phyloP scores from a whole-genome alignment of 2,329 filamentous ascomycete species.

The Fusarium denticulatum region DNA sequence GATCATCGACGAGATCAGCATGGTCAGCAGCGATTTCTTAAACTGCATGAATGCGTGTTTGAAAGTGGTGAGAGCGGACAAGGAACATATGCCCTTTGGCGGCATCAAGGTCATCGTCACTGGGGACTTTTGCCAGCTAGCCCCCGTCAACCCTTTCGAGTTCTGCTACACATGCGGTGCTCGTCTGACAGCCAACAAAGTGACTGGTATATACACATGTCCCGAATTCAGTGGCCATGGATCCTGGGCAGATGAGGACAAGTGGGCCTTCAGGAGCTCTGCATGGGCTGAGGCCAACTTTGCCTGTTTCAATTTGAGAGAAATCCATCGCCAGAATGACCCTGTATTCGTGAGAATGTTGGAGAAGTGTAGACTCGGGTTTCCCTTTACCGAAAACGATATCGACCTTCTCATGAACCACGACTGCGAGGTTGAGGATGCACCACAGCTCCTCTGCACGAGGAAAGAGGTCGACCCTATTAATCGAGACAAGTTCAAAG shows the following conservation, averaged over 20 bases:
- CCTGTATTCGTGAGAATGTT: slow-evolving; percentile 63
- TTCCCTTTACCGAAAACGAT: slow-evolving; percentile 50
- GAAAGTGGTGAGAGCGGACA: neutral
- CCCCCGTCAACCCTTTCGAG: neutral
- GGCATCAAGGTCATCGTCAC: neutral
- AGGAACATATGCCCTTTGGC: no score
- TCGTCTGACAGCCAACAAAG: no score
- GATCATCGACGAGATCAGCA: neutral
- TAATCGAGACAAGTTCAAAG: neutral
- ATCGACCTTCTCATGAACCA: slow-evolving; percentile 58
- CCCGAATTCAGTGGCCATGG: slow-evolving; percentile 50
- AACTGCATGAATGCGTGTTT: fast-evolving
- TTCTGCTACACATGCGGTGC: slow-evolving; percentile 32
- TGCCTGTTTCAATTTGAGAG: slow-evolving; percentile 59
- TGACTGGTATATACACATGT: neutral
- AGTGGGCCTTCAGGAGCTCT: slow-evolving; percentile 68
- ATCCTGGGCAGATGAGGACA: slow-evolving; percentile 58
- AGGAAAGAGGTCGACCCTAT: slow-evolving; percentile 5
- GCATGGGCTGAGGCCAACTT: slow-evolving; percentile 67
- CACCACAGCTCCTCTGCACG: slow-evolving; percentile 27
- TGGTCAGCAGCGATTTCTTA: fast-evolving
- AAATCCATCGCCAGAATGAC: slow-evolving; percentile 68
- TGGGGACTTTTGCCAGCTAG: neutral
- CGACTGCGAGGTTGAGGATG: slow-evolving; percentile 45
- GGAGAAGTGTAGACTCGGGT: slow-evolving; percentile 62